A percentile compares a stretch with the other conserved stretches of the same genome.
Evolutionary conservation across 2,329 filamentous ascomycete species (phyloP).

Genomic region (Didymella lethalis): DNA sequence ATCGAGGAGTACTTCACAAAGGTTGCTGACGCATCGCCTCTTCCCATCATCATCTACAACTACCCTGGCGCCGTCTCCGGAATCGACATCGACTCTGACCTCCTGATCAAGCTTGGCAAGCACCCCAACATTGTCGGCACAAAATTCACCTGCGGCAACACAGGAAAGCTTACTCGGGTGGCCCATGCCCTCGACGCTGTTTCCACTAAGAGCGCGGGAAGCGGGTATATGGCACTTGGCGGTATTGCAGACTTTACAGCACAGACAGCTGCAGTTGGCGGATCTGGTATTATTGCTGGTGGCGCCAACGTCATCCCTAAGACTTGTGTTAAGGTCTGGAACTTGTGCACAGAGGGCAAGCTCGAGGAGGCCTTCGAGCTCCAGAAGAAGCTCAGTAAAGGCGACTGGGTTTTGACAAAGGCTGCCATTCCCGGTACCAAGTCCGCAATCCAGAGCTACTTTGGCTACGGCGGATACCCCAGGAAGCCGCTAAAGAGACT

Average conservation of each 20-base stretch:
- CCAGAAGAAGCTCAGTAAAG: constrained; percentile 79
- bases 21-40: constrained; percentile 76
- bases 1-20: constrained; percentile 76
- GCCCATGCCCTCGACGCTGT: constrained; percentile 75
- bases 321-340: constrained; percentile 79
- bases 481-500: constrained; percentile 75
- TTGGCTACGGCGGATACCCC: constrained; percentile 81
- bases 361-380: constrained; percentile 76
- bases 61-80: constrained; percentile 87
- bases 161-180: constrained; percentile 85
- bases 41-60: constrained; percentile 88
- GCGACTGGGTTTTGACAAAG: constrained; percentile 85
- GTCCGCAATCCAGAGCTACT: constrained; percentile 79
- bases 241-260: constrained; percentile 88
- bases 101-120: constrained; percentile 78
- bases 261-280: constrained; percentile 80
- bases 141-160: constrained; percentile 92
- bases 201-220: constrained; percentile 62
- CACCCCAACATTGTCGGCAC: constrained; percentile 87
- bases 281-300: constrained; percentile 84
- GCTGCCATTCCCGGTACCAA: constrained; percentile 87
- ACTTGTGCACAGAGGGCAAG: constrained; percentile 76
- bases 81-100: constrained; percentile 88
- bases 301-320: constrained; percentile 87
- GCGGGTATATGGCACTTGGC: constrained; percentile 81